These are phyloP conservation scores for Didymella sp. DNA, from an alignment of 2,329 filamentous ascomycete species.

Conservation along the genomic window DNA sequence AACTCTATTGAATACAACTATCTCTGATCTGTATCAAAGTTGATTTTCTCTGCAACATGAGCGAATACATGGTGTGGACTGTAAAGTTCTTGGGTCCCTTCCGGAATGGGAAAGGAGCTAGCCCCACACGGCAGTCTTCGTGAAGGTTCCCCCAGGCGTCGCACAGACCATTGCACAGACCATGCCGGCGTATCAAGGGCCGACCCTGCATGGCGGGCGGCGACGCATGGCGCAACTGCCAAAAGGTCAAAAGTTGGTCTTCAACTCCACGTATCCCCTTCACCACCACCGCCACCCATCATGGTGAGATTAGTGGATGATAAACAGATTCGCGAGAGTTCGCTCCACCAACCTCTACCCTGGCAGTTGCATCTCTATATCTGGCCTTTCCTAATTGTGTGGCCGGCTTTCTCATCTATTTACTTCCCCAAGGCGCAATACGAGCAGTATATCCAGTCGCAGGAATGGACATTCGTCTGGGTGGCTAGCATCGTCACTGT, in stretches of 20 bases:
- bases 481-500: slow-evolving; percentile 83
- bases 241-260: slow-evolving; percentile 22
- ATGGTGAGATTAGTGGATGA: slow-evolving; percentile 73
- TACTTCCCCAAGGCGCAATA: slow-evolving; percentile 86
- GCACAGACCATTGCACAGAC: not conserved
- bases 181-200: slow-evolving; percentile 12
- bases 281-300: not conserved
- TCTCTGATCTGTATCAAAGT: no score
- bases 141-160: slow-evolving; percentile 8
- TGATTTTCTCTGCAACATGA: no score
- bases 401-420: slow-evolving; percentile 89
- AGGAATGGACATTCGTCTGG: slow-evolving; percentile 98
- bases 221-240: slow-evolving; percentile 21
- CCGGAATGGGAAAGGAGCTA: not conserved
- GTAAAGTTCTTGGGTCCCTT: not conserved
- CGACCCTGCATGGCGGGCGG: slow-evolving; percentile 20
- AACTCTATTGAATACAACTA: no score
- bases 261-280: slow-evolving; percentile 20
- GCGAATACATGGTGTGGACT: not conserved
- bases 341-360: slow-evolving; percentile 86
- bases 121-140: slow-evolving; percentile 9
- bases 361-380: slow-evolving; percentile 84
- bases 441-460: slow-evolving; percentile 87
- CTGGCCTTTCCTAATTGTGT: slow-evolving; percentile 90
- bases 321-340: slow-evolving; percentile 81